phyloP scores from a whole-genome alignment of 352 stramenopile genomes.

The Phytophthora multivora region DNA sequence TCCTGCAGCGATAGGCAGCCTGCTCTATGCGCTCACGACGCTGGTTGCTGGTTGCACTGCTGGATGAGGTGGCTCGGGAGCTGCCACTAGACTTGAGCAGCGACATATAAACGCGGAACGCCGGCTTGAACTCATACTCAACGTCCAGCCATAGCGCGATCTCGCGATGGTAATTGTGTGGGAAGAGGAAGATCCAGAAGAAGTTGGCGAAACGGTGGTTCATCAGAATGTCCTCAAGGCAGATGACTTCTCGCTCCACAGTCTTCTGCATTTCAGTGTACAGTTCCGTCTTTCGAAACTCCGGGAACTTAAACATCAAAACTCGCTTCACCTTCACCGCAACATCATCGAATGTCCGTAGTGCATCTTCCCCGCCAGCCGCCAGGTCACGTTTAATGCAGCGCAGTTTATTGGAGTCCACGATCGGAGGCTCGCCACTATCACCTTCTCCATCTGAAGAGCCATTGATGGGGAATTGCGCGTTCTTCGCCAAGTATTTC shows the following conservation, averaged over 20 bases:
- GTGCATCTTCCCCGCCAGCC: constrained; percentile 74
- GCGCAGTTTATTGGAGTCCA: constrained; percentile 66
- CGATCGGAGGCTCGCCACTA: constrained; percentile 36
- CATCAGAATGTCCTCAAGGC: constrained; percentile 86
- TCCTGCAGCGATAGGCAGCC: constrained; percentile 63
- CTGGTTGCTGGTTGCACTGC: constrained; percentile 28
- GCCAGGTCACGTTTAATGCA: constrained; percentile 80
- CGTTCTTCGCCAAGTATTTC: constrained; percentile 81
- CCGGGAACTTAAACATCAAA: constrained; percentile 79
- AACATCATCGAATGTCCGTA: constrained; percentile 82
- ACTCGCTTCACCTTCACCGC: constrained; percentile 80
- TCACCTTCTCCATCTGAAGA: constrained; percentile 25
- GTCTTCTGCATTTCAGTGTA: constrained; percentile 83
- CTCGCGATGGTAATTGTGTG: constrained; percentile 88
- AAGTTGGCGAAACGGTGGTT: constrained; percentile 89
- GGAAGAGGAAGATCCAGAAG: constrained; percentile 90
- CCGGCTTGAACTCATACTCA: constrained; percentile 88
- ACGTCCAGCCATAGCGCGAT: constrained; percentile 87
- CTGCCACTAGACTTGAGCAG: constrained; percentile 59
- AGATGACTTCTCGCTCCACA: constrained; percentile 81
- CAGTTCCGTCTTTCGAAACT: constrained; percentile 81
- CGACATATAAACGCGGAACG: constrained; percentile 71
- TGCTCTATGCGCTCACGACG: constrained; percentile 67
- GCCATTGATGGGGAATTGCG: constrained; percentile 81
- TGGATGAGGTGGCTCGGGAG: constrained; percentile 15